Conservation (phyloP, 176 grass and related monocot species). For the Paspalum notatum region DNA sequence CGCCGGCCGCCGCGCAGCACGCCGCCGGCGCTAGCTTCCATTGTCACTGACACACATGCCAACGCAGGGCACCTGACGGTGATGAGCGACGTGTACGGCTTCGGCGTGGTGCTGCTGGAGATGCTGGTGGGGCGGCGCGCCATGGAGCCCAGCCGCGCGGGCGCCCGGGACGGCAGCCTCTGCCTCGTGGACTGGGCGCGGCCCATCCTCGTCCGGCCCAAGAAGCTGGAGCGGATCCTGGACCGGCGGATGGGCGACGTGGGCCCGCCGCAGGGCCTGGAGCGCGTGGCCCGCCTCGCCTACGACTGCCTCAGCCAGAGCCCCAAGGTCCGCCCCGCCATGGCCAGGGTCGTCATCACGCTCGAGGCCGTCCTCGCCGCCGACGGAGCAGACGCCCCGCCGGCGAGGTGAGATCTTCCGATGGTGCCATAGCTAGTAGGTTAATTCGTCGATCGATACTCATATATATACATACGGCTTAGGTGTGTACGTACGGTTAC, state of each 20-base stretch:
- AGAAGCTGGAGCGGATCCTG: conserved; percentile 61
- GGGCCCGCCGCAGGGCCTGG: neutral
- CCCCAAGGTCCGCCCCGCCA: conserved; percentile 71
- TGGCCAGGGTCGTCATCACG: conserved; percentile 53
- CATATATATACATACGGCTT: too few species aligned
- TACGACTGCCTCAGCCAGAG: conserved; percentile 87
- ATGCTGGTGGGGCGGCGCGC: conserved; percentile 69
- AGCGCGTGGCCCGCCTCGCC: conserved; percentile 59
- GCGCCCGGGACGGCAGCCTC: conserved; percentile 55
- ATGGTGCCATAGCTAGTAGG: neutral
- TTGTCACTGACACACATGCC: neutral
- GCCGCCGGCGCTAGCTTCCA: neutral
- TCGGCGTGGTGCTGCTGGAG: conserved; percentile 85
- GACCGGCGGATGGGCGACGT: conserved; percentile 54
- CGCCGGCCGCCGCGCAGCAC: neutral
- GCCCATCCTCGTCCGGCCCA: conserved; percentile 64
- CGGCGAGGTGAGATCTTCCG: neutral
- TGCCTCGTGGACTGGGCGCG: conserved; percentile 80
- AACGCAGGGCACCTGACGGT: conserved; percentile 72
- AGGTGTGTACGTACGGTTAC: too few species aligned
- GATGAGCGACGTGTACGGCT: conserved; percentile 90
- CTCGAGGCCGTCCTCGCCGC: conserved; percentile 56
- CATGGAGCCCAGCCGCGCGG: conserved; percentile 54
- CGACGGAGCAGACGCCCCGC: neutral
- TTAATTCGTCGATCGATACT: neutral